Evolutionary conservation across 306 rosid genomes (phyloP), one percentile per base, ranked within the genome.

Genomic region (Castanea crenata): DNA sequence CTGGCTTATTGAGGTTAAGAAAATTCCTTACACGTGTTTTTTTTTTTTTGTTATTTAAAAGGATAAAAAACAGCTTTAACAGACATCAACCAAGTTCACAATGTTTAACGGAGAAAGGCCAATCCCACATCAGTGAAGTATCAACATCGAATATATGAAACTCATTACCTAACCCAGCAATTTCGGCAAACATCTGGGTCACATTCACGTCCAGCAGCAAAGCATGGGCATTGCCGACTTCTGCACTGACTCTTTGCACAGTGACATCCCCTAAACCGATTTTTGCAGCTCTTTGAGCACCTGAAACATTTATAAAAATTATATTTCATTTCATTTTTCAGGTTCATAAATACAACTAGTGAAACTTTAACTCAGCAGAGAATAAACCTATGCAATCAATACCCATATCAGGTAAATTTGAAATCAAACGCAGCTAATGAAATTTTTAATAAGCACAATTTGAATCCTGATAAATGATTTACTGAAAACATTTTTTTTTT

Each of bases 171-270:
- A 69, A 92, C 83, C 97, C 98, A 95, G 89, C 98, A 94, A 86
- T 94, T 91, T 71, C 88, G 88, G 80, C 98, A 94, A 55, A 94
- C 97, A 85, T 94, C 97, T 9, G 98, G 97, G 76, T 94, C 98
- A 76, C 97, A 94, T 84, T 94, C 98, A 15, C 97, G 90, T 32
- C 80, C 85, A 11, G 97, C 97, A 51, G 98, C 98, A 88, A 91
- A 92, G 79, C 98, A 94, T 61, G 98, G 97, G 83, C 98, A 94
- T 34, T 87, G 90, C 59, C 98, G 86, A 87, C 93, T 94, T 88
- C 85, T 86, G 80, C 98, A 94, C 75, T 94, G 97, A 84, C 97
- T 86, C 79, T 88, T 94, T 18, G 83, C 88, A 77, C 98, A 92
- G 76, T 91, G 91, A 74, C 98, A 94, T 76, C 97, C 97, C 85